Evolutionary conservation across 2,329 filamentous ascomycete species (phyloP).

Genomic region (Paracamarosporium sp.): DNA sequence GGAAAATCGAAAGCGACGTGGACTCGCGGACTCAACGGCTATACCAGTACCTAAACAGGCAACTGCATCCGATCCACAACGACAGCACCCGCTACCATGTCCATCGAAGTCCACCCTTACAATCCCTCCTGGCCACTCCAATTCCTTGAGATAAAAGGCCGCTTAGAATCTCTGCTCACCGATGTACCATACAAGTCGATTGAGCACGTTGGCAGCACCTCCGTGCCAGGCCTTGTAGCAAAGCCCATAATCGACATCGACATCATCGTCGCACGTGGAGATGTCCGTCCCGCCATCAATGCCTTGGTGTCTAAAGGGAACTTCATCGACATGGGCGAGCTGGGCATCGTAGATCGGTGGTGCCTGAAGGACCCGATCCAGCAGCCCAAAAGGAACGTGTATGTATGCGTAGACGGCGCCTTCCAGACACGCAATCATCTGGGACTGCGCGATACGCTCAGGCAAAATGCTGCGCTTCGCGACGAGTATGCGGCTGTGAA

Average conservation of each 20-base stretch:
- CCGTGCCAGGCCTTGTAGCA: conserved; percentile 41
- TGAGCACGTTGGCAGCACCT: conserved; percentile 49
- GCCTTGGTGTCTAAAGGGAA: conserved; percentile 38
- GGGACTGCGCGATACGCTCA: conserved; percentile 44
- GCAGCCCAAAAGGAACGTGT: conserved; percentile 40
- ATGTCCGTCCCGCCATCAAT: conserved; percentile 32
- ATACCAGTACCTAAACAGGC: background rate
- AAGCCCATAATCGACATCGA: conserved; percentile 49
- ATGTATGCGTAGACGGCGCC: conserved; percentile 45
- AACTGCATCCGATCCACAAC: background rate
- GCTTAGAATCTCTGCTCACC: conserved; percentile 22
- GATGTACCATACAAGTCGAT: conserved; percentile 28
- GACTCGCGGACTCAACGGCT: too few species aligned
- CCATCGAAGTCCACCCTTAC: conserved; percentile 33
- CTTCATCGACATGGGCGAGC: conserved; percentile 46
- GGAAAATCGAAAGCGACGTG: too few species aligned
- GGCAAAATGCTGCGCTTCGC: conserved; percentile 35
- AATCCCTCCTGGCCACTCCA: conserved; percentile 35
- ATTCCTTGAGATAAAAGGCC: conserved; percentile 27
- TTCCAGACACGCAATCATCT: conserved; percentile 47
- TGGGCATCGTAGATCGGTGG: conserved; percentile 44
- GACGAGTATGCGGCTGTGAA: conserved; percentile 36
- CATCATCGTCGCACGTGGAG: conserved; percentile 34
- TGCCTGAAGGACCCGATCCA: conserved; percentile 41
- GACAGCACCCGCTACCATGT: conserved; percentile 17